Base-by-base conservation (phyloP, 176 grass and related monocot species). In the Hsuehochloa calcarea region DNA sequence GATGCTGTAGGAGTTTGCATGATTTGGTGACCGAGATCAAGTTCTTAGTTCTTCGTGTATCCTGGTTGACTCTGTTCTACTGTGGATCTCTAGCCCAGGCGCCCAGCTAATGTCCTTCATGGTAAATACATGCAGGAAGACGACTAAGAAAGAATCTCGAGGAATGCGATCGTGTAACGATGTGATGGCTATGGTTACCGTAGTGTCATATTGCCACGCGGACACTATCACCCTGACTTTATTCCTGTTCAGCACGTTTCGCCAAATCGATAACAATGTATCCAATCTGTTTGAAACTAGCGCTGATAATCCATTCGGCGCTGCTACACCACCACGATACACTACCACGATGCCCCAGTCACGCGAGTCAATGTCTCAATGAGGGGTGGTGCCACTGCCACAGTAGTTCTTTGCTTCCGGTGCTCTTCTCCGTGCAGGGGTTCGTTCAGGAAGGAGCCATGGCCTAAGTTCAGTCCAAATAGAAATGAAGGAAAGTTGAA, bases 81-180 rank as follows among this genome's bases (percentile, higher is more conserved):
- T 56, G 9, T n/a, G 26, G 10, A 20, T 67, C n/a, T 71, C 22
- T 75, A 82, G 16, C 70, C 29, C 27, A 59, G 35, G 4, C 74
- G 16, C 70, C 29, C 27, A 59, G 35, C 7, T 81, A 22, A 81
- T 74, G 25, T 4, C 39, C 63, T 20, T 88, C 1, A 74, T 75
- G 23, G n/a, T 8, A 49, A 72, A 68, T 4, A 4, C 67, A 8
- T 68, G 29, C 69, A 89, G 87, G 49, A 89, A 43, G 77, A 61
- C 0, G 63, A 75, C 27, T 68, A 46, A 73, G 27, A 70, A 46
- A 73, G 27, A 70, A 1, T 61, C 12, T 44, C 54, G 3, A 5
- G 73, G 35, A 41, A 16, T 6, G 3, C 2, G 10, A 46, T 31
- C 4, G 0, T 79, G 59, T 79, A 20, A 65, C 23, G 5, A 29